These are phyloP conservation scores for Pythium guiyangense DNA, from an alignment of 352 stramenopile species.

Conservation along the genomic window DNA sequence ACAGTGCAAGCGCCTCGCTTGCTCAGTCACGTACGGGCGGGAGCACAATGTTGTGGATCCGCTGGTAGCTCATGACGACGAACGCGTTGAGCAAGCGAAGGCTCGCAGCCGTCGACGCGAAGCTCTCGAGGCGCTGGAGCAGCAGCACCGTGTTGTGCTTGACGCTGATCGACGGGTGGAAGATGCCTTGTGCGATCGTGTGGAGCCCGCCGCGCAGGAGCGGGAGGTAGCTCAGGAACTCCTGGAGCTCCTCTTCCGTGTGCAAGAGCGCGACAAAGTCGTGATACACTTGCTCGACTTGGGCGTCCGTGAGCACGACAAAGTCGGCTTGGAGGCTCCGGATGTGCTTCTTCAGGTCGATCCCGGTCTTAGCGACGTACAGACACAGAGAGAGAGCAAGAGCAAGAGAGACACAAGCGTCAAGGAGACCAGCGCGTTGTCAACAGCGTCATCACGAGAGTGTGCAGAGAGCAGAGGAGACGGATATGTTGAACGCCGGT, in stretches of 20 bases:
- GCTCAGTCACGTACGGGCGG: conserved; percentile 30
- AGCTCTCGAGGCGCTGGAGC: conserved; percentile 82
- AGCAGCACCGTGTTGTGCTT: conserved; percentile 88
- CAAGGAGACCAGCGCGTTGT: conserved; percentile 26
- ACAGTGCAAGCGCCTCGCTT: not conserved
- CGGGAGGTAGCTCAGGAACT: conserved; percentile 82
- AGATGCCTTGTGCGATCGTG: conserved; percentile 81
- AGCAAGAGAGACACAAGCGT: conserved; percentile 22
- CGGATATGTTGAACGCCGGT: conserved; percentile 87
- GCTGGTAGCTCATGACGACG: conserved; percentile 80
- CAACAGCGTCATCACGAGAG: conserved; percentile 23
- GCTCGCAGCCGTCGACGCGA: conserved; percentile 63
- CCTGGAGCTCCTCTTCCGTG: conserved; percentile 71
- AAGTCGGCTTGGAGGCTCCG: conserved; percentile 72
- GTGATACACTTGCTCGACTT: conserved; percentile 79
- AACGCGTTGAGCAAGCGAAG: conserved; percentile 75
- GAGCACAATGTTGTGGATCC: conserved; percentile 75
- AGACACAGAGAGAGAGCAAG: conserved; percentile 26
- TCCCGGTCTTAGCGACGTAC: conserved; percentile 72
- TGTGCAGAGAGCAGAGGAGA: conserved; percentile 30
- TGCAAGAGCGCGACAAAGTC: conserved; percentile 76
- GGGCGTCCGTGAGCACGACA: conserved; percentile 66
- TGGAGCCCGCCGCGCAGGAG: conserved; percentile 73
- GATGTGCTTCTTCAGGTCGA: conserved; percentile 82
- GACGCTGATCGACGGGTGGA: conserved; percentile 82